Conservation (phyloP, 345 rosid species). For the Tarenaya hassleriana region DNA sequence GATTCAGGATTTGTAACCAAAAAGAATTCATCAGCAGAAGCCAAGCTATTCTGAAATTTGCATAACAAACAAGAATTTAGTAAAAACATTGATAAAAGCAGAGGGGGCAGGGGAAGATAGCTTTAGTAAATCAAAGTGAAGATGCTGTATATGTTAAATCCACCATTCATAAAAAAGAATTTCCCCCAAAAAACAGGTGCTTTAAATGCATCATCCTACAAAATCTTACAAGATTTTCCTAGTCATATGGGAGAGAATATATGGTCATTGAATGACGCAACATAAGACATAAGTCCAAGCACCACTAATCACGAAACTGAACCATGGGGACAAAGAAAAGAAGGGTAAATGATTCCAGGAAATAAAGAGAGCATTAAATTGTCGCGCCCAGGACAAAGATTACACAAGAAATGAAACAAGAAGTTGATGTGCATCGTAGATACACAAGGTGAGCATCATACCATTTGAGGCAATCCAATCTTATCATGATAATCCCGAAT, state of each 20-base stretch:
- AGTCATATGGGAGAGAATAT: not conserved
- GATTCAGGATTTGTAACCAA: constrained; percentile 71
- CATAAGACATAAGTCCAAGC: too few species aligned
- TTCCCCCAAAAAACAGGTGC: not conserved
- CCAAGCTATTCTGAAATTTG: constrained; percentile 52
- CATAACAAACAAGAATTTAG: constrained; percentile 16
- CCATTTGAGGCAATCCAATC: constrained; percentile 78
- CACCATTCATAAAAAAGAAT: not conserved
- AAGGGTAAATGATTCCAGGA: not conserved
- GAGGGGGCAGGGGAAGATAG: not conserved
- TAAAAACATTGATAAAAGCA: not conserved
- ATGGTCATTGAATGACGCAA: too few species aligned
- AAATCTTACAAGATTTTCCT: not conserved
- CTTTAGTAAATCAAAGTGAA: not conserved
- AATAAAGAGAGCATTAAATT: not conserved
- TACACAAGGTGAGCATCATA: constrained; percentile 19
- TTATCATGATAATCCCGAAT: constrained; percentile 91
- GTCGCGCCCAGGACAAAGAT: not conserved
- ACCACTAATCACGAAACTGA: not conserved
- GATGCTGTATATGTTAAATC: not conserved
- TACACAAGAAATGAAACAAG: not conserved
- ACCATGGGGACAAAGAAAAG: not conserved
- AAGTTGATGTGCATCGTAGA: not conserved
- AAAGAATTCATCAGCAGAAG: constrained; percentile 77
- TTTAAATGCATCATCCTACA: not conserved